Conservation (phyloP, 1,284 basidiomycete species). For the Chondrostereum purpureum region DNA sequence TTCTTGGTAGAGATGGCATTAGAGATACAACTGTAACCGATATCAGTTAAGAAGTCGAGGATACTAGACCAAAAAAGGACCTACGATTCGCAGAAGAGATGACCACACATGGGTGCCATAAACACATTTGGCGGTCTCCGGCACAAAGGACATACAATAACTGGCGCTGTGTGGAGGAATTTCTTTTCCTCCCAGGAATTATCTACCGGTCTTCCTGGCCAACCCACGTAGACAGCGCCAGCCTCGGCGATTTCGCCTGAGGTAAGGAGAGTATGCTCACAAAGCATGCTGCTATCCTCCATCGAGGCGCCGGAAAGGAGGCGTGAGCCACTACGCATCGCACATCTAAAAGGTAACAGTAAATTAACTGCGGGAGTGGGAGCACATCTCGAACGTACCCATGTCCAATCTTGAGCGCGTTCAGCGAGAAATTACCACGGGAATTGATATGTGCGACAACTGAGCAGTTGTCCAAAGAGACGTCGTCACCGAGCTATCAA, state of each 20-base stretch:
- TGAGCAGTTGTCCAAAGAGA: constrained; percentile 35
- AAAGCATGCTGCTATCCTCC: constrained; percentile 39
- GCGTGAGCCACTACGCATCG: constrained; percentile 36
- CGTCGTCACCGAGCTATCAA: constrained; percentile 32
- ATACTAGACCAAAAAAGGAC: not conserved
- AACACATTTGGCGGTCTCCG: not conserved
- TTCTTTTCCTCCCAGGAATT: constrained; percentile 5
- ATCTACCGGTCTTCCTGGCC: constrained; percentile 28
- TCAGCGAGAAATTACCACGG: constrained; percentile 35
- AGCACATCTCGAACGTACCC: constrained; percentile 13
- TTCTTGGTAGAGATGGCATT: not conserved
- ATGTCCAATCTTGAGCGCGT: constrained; percentile 31
- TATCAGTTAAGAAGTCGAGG: not conserved
- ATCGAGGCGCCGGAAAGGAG: constrained; percentile 42
- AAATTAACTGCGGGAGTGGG: not conserved
- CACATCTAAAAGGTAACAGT: constrained; percentile 19
- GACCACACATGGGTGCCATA: not conserved
- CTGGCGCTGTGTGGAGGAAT: not conserved
- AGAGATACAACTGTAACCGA: not conserved
- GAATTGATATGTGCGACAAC: constrained; percentile 42
- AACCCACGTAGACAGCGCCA: constrained; percentile 33
- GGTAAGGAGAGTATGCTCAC: constrained; percentile 39
- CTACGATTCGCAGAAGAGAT: not conserved
- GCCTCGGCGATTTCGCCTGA: constrained; percentile 24
- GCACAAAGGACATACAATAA: not conserved